These are phyloP conservation scores for Entrophospora sp. DNA, from an alignment of 192 early-diverging fungal species.

Conservation along the genomic window DNA sequence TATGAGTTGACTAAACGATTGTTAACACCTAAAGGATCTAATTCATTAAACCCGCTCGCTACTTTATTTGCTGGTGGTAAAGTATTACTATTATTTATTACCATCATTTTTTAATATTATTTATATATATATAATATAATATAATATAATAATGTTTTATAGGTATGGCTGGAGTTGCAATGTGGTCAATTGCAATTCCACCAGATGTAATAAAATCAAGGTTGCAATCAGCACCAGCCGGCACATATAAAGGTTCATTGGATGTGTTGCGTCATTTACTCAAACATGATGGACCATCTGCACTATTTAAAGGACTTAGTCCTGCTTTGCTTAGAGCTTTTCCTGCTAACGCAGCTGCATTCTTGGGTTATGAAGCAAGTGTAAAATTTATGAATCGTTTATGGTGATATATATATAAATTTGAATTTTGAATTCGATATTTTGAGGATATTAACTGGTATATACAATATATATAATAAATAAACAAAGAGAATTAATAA, in stretches of 20 bases:
- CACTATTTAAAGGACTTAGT: slow-evolving; percentile 80
- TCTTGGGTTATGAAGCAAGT: slow-evolving; percentile 55
- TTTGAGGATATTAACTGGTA: no score
- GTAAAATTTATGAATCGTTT: slow-evolving; percentile 40
- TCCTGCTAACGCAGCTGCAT: slow-evolving; percentile 74
- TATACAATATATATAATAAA: no score
- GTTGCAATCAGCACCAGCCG: slow-evolving; percentile 78
- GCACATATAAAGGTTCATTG: slow-evolving; percentile 69
- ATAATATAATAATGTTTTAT: neutral
- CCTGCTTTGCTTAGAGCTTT: slow-evolving; percentile 85
- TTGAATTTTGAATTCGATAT: no score
- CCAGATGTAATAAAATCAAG: slow-evolving; percentile 90
- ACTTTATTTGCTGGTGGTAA: slow-evolving; percentile 89
- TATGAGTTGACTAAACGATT: slow-evolving; percentile 80
- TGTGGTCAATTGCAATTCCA: slow-evolving; percentile 93
- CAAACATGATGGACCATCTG: slow-evolving; percentile 58
- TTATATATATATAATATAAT: neutral
- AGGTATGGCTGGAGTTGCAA: slow-evolving; percentile 94
- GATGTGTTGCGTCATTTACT: slow-evolving; percentile 54
- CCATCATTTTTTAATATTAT: neutral
- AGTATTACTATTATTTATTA: slow-evolving; percentile 14
- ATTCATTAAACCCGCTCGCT: slow-evolving; percentile 69
- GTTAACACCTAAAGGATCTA: slow-evolving; percentile 58
- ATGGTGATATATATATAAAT: no score
- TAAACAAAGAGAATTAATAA: no score